phyloP scores from a whole-genome alignment of 768 basidiomycete genomes.

The Lentinula aciculospora region DNA sequence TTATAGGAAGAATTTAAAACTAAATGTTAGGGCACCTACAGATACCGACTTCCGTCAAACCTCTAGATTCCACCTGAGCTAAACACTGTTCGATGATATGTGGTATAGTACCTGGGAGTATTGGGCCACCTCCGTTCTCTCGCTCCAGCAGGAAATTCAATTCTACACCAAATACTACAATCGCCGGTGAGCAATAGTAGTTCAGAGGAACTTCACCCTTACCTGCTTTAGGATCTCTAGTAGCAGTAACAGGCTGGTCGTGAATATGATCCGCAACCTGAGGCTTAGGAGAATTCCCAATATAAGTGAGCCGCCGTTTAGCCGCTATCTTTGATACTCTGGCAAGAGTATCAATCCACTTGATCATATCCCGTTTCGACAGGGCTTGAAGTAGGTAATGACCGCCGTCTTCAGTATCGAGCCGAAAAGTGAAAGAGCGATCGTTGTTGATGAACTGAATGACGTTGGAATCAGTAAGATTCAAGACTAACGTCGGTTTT shows the following conservation, averaged over 20 bases:
- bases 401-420: constrained; percentile 85
- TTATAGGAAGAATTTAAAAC: background rate
- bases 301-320: constrained; percentile 74
- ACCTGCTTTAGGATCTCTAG: constrained; percentile 76
- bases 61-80: constrained; percentile 66
- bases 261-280: constrained; percentile 72
- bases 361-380: constrained; percentile 63
- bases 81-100: constrained; percentile 61
- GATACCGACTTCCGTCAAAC: constrained; percentile 77
- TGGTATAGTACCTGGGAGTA: constrained; percentile 58
- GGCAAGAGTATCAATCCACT: constrained; percentile 74
- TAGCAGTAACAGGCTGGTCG: constrained; percentile 46
- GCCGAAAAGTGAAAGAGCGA: constrained; percentile 75
- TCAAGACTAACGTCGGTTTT: constrained; percentile 73
- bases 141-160: constrained; percentile 63
- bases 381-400: constrained; percentile 75
- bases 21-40: constrained; percentile 41
- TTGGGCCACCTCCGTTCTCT: constrained; percentile 45
- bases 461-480: constrained; percentile 66
- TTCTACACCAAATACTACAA: constrained; percentile 70
- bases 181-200: constrained; percentile 4
- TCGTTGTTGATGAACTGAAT: constrained; percentile 73
- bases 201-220: constrained; percentile 18
- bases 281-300: constrained; percentile 71
- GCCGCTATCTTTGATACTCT: constrained; percentile 69